A percentile compares a stretch with the other conserved stretches of the same genome.
phyloP scores from a whole-genome alignment of 2,329 filamentous ascomycete genomes.

The Colletotrichum costaricense region DNA sequence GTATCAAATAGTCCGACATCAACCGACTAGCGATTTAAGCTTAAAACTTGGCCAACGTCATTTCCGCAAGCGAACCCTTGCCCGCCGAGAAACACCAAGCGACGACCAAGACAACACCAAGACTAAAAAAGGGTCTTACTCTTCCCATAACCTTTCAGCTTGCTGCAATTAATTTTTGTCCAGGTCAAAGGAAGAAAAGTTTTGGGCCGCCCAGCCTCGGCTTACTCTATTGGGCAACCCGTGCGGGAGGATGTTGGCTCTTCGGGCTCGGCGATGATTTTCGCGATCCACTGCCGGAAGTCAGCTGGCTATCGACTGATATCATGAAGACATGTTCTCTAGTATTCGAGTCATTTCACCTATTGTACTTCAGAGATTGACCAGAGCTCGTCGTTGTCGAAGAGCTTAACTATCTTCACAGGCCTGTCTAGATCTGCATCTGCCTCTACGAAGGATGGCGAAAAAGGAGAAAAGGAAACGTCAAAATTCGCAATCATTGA shows the following conservation, averaged over 20 bases:
- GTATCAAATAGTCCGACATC: neutral
- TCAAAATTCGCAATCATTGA: too few species aligned
- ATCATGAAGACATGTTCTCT: neutral
- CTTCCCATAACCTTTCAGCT: neutral
- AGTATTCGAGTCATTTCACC: too few species aligned
- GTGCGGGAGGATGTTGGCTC: slow-evolving; percentile 7
- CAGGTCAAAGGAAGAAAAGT: neutral
- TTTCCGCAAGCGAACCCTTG: slow-evolving; percentile 15
- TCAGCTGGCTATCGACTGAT: neutral
- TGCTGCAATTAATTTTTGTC: neutral
- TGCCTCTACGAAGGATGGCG: too few species aligned
- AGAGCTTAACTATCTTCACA: neutral
- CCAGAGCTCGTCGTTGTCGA: neutral
- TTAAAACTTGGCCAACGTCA: slow-evolving; percentile 37
- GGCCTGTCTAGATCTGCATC: too few species aligned
- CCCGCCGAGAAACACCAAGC: slow-evolving; percentile 27
- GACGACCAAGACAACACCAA: neutral
- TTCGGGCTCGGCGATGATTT: slow-evolving; percentile 23
- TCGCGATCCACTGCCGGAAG: slow-evolving; percentile 1
- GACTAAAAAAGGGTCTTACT: slow-evolving; percentile 14
- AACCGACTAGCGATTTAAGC: slow-evolving; percentile 33
- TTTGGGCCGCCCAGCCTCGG: slow-evolving; percentile 28
- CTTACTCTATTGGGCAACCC: slow-evolving; percentile 26
- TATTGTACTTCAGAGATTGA: too few species aligned
- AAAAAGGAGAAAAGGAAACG: too few species aligned